Conservation (phyloP, 345 rosid species). For the Ceriops zippeliana region DNA sequence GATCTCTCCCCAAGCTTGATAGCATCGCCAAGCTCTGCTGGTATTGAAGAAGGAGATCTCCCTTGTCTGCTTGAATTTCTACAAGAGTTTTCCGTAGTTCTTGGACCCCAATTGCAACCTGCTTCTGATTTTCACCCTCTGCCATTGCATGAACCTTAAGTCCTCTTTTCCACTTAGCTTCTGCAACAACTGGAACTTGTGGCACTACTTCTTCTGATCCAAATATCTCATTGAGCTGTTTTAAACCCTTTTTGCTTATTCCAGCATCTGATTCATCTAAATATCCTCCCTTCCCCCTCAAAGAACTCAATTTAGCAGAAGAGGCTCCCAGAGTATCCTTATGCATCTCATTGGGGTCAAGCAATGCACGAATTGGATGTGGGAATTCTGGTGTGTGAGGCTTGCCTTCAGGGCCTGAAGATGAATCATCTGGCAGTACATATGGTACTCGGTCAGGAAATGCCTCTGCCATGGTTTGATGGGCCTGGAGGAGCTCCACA, state of each 20-base stretch:
- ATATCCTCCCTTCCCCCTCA: conserved; percentile 20
- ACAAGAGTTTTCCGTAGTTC: conserved; percentile 20
- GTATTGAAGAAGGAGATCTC: conserved; percentile 24
- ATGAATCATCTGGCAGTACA: conserved; percentile 20
- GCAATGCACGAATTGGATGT: conserved; percentile 39
- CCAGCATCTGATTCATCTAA: conserved; percentile 39
- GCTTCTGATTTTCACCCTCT: conserved; percentile 3
- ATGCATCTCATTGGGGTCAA: conserved; percentile 43
- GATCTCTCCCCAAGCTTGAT: conserved; percentile 25
- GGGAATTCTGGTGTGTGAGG: conserved; percentile 24
- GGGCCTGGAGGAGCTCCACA: conserved; percentile 44
- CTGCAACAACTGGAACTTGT: conserved; percentile 20
- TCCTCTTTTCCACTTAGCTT: conserved; percentile 25
- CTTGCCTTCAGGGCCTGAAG: conserved; percentile 20
- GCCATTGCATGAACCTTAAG: conserved; percentile 17
- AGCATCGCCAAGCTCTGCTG: conserved; percentile 30
- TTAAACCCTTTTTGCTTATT: conserved; percentile 54
- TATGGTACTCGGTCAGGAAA: conserved; percentile 32
- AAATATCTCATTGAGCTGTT: conserved; percentile 60
- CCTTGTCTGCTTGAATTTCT: conserved; percentile 31
- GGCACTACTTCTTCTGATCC: conserved; percentile 23
- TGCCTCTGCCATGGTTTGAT: conserved; percentile 35
- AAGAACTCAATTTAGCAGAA: conserved; percentile 24
- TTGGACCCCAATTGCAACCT: conserved; percentile 17
- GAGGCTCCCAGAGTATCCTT: conserved; percentile 36